Evolutionary conservation across 192 early-diverging fungal genomes (phyloP), one percentile per base, ranked within the genome.

Genomic region (Entomortierella parvispora): DNA sequence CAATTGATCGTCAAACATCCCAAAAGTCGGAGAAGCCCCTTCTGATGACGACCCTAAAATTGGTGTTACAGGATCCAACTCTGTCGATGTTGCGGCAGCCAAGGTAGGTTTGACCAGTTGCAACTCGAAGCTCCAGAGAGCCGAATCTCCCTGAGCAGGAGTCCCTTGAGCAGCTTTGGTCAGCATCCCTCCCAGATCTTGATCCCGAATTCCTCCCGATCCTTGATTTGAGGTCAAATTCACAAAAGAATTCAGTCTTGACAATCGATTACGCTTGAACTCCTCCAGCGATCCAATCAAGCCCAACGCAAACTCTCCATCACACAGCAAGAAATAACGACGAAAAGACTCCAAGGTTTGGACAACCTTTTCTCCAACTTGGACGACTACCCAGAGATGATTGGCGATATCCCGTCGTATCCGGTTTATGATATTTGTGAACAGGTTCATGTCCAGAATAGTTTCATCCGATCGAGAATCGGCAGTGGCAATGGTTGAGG

Each of bases 371-470:
- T 91, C 84, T 14, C 88, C 87, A 9, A 90, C 81, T 14, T 90
- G 85, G 17, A 93, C 89, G 9, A 88, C 82, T 37, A 85, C 85
- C 80, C 87, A 93, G 33, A 93, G 61, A 66, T 89, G 85, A 22
- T 82, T 71, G 11, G 86, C 88, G 10, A 88, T 85, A 7, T 86
- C 82, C 14, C 68, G 52, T 29, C 90, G 83, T 22, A 93, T 83
- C 22, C 64, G 66, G 44, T 74, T 47, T 8, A 91, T 65, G 0
- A 83, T 68, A 11, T 68, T 74, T 6, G 66, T 59, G 42, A 77
- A 55, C 1, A 47, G 58, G 29, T 69, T 87, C 58, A 40, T 84
- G 66, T 63, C 79, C 25, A 88, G 68, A 20, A 83, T 53, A 23
- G 80, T 61, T 26, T 62, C 75, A 26, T 57, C 56, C 2, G 63